phyloP scores from a whole-genome alignment of 2,329 filamentous ascomycete genomes.

The Hypomyces perniciosus region DNA sequence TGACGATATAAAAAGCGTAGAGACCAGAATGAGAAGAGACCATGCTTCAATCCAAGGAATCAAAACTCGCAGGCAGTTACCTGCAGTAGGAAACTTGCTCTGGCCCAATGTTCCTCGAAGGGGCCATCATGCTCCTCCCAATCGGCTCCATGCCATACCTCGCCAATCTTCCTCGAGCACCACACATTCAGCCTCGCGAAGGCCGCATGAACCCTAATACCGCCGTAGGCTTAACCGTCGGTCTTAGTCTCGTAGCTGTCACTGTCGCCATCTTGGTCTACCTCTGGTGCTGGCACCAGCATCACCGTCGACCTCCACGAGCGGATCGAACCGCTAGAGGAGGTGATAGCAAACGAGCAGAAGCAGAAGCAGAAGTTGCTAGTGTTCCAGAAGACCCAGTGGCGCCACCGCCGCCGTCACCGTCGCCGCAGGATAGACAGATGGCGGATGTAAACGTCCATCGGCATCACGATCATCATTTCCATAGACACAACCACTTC shows the following conservation, averaged over 20 bases:
- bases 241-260: slow-evolving; percentile 2
- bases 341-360: not conserved
- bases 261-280: not conserved
- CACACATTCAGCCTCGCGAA: not conserved
- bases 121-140: slow-evolving; percentile 2
- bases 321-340: not conserved
- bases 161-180: not conserved
- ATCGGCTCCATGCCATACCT: slow-evolving; percentile 7
- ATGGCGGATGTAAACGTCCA: not conserved
- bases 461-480: slow-evolving; percentile 7
- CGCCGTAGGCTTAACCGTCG: slow-evolving; percentile 4
- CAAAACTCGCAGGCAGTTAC: not conserved
- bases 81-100: not conserved
- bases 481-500: not conserved
- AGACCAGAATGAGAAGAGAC: too few species aligned
- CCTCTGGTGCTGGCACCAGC: slow-evolving; percentile 6
- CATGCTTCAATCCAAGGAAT: too few species aligned
- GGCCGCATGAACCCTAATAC: slow-evolving; percentile 4
- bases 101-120: not conserved
- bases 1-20: not conserved
- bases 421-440: slow-evolving; percentile 1
- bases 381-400: not conserved
- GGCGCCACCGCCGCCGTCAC: not conserved
- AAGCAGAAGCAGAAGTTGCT: not conserved
- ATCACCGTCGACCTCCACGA: not conserved